Evolutionary conservation across 345 rosid genomes (phyloP), one percentile per base, ranked within the genome.

Genomic region (Lenwebbia sp.): DNA sequence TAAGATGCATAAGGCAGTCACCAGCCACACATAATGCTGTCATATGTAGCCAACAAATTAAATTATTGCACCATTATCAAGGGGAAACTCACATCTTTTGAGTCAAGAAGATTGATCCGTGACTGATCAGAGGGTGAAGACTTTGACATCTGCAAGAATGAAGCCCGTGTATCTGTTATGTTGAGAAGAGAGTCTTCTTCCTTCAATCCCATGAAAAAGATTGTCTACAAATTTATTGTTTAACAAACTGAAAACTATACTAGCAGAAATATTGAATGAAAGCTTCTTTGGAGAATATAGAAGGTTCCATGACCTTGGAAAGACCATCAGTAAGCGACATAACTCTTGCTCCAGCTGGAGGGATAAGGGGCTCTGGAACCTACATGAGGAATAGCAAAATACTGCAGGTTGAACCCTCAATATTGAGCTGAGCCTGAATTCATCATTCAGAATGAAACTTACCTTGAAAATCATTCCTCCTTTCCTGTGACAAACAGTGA

Each of bases 251-350:
- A 70, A 33, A 19, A 17, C 10, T 86, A 44, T 19, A 55, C 26
- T 14, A 5, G 83, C 9, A 78, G 26, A n/a, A 55, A 8, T 51
- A 81, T 33, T 28, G 6, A 41, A 85, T 7, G n/a, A 55, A 37
- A 56, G 26, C 30, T 54, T 19, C 11, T 30, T 21, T 33, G 44
- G 81, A 53, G 25, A 10, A 70, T 44, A 51, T 54, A 55, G 49
- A 62, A 70, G 28, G 47, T 83, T n/a, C 51, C 56, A 56, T 49
- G 84, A 95, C 98, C 98, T 96, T 95, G 65, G 98, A 94, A 89
- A 95, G 97, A 86, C 97, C 98, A 92, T 96, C 98, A 60, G 94
- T 94, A 60, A 96, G 95, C 86, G 99, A 96, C 99, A 96, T 96
- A 85, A 96, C 91, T 87, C 97, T 89, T 21, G 98, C 98, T 84